Evolutionary conservation across 768 basidiomycete species (phyloP).

Genomic region (Dendrothele bispora): DNA sequence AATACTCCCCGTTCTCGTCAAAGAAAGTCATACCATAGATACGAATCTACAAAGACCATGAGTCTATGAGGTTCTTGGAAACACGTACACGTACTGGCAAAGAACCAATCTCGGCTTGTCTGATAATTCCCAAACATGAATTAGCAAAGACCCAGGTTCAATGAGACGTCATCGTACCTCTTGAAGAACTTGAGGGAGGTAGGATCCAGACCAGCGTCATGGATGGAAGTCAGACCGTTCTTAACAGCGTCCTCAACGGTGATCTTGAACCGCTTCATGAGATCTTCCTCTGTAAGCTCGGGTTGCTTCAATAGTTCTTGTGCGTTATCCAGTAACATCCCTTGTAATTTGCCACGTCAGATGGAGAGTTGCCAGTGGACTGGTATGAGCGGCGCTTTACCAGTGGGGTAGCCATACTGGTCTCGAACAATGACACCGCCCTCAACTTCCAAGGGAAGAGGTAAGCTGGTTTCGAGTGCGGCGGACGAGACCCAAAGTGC

Average conservation of each 20-base stretch:
- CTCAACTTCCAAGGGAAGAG: constrained; percentile 68
- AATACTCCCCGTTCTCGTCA: constrained; percentile 65
- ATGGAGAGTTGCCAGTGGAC: constrained; percentile 1
- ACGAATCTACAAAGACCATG: constrained; percentile 50
- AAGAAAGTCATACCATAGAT: constrained; percentile 79
- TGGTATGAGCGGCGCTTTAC: constrained; percentile 36
- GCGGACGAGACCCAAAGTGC: constrained; percentile 81
- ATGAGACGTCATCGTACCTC: constrained; percentile 39
- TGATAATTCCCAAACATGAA: constrained; percentile 29
- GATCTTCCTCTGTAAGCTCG: constrained; percentile 59
- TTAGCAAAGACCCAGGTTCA: constrained; percentile 2
- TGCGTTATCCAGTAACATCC: constrained; percentile 84
- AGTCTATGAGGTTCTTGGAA: constrained; percentile 9
- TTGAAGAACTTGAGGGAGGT: constrained; percentile 74
- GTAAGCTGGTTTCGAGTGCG: constrained; percentile 55
- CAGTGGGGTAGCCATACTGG: constrained; percentile 64
- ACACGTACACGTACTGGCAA: constrained; percentile 51
- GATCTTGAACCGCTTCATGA: constrained; percentile 57
- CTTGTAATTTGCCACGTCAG: constrained; percentile 30
- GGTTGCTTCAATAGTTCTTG: constrained; percentile 72
- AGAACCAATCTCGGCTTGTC: constrained; percentile 57
- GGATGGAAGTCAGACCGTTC: constrained; percentile 78
- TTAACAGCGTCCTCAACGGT: constrained; percentile 69
- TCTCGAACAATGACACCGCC: constrained; percentile 83
- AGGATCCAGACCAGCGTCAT: constrained; percentile 79